Base-by-base conservation (phyloP, 2,329 filamentous ascomycete species). In the Nannizziopsis barbatae region DNA sequence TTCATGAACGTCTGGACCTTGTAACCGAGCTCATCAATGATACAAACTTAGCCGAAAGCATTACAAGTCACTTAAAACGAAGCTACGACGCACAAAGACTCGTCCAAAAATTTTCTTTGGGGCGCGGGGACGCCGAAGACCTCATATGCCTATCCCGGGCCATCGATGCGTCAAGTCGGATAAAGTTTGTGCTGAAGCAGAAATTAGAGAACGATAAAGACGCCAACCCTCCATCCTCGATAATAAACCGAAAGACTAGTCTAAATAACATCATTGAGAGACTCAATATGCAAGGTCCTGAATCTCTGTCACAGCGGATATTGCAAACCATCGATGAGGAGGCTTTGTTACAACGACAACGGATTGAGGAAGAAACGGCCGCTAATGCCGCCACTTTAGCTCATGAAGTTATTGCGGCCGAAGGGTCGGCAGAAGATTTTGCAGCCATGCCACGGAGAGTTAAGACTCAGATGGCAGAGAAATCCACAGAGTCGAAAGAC, bases 101-200 rank as follows among this genome's bases (percentile, higher is more conserved):
- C 2, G 81, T 95, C 1, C 92, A 96, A 60, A 95, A 92, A 62
- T 96, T 98, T 63, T 85, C 90, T 0, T 76, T 96, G 7, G 89
- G 90, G 9, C 79, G 86, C 53, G 92, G 90, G n/a, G 85, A 94
- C 59, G 77, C 90, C 1, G 90, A 96, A 61, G 92, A 96, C 64
- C 75, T 98, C 33, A 72, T 96, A 38, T 84, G 80, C 43, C 72
- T 98, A 11, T 86, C 86, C 1, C 83, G 77, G 56, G 95, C 92
- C 0, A 85, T 96, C 51, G 67, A 77, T 45, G 81, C 84, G 5
- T 88, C 86, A 3, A 74, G 79, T 48, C 76, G 81, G 14, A 80
- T 94, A 39, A 63, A 58, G 52, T 55, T 58, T 35, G 58, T 65
- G n/a, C 50, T 69, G 17, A 55, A 55, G 2, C 54, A 52, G 17